phyloP scores from a whole-genome alignment of 495 filamentous ascomycete species.

The Aspergillus panamensis region DNA sequence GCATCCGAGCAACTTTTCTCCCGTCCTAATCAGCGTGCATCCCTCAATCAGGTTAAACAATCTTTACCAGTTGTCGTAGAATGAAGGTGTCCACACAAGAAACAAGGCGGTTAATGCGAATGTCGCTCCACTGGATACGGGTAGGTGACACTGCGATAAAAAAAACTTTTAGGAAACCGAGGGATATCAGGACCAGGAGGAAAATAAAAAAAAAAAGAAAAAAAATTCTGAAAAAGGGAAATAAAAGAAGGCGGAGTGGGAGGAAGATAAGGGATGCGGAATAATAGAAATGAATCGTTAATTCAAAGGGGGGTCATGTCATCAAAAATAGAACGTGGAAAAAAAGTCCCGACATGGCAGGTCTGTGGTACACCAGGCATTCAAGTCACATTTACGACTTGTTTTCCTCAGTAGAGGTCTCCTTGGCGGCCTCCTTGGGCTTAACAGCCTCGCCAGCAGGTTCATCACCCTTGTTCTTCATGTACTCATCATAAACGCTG shows the following conservation, averaged over 20 bases:
- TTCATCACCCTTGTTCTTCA: slow-evolving; percentile 66
- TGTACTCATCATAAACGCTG: slow-evolving; percentile 95
- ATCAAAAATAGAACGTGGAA: slow-evolving; percentile 43
- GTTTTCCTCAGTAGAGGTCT: slow-evolving; percentile 44
- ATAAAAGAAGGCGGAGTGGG: slow-evolving; percentile 20
- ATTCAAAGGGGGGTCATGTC: slow-evolving; percentile 35
- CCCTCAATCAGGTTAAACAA: neutral
- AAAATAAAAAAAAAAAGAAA: slow-evolving; percentile 20
- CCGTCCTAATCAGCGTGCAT: slow-evolving; percentile 18
- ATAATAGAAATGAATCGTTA: slow-evolving; percentile 30
- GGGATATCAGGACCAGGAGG: slow-evolving; percentile 50
- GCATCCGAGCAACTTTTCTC: slow-evolving; percentile 29
- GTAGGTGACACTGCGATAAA: slow-evolving; percentile 37
- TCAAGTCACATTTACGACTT: slow-evolving; percentile 41
- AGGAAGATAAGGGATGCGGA: slow-evolving; percentile 28
- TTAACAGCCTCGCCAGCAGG: slow-evolving; percentile 35
- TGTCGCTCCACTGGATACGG: slow-evolving; percentile 38
- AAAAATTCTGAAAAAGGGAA: slow-evolving; percentile 18
- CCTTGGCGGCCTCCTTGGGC: slow-evolving; percentile 45
- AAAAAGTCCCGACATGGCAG: slow-evolving; percentile 31
- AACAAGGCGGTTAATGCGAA: slow-evolving; percentile 23
- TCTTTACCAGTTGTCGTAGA: slow-evolving; percentile 2
- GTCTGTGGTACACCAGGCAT: slow-evolving; percentile 12
- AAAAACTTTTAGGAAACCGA: slow-evolving; percentile 47
- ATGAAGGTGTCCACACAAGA: slow-evolving; percentile 1